phyloP scores from a whole-genome alignment of 225 moss, liverwort and hornwort genomes.

The Climacium dendroides region DNA sequence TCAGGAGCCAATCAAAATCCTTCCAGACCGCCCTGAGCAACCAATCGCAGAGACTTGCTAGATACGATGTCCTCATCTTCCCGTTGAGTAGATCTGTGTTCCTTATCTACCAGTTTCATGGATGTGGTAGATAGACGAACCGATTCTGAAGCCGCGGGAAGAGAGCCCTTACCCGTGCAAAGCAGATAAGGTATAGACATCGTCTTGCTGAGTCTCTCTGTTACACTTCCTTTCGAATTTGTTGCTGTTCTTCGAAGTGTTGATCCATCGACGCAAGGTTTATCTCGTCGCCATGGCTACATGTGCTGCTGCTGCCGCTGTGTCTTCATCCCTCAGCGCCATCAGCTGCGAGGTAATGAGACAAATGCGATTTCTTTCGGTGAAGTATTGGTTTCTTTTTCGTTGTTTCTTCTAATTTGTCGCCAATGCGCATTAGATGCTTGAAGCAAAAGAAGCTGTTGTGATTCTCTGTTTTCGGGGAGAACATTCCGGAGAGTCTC shows the following conservation, averaged over 20 bases:
- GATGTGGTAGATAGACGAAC: fast-evolving
- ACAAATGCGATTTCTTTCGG: background rate
- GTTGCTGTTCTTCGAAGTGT: background rate
- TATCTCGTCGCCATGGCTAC: slow-evolving; percentile 20
- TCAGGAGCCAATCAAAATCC: background rate
- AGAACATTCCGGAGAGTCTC: background rate
- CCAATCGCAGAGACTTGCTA: background rate
- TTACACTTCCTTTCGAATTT: background rate
- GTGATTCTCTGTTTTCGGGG: background rate
- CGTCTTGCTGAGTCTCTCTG: background rate
- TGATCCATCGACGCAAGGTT: background rate
- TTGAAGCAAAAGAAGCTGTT: background rate
- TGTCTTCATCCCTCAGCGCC: slow-evolving; percentile 7
- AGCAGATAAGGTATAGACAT: slow-evolving; percentile 10
- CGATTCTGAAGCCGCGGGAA: background rate
- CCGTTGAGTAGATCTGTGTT: fast-evolving
- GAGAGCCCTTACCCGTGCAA: background rate
- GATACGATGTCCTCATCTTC: background rate
- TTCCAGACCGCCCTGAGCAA: background rate
- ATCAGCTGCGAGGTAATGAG: slow-evolving; percentile 20
- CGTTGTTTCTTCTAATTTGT: background rate
- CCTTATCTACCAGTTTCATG: background rate
- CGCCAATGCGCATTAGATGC: background rate
- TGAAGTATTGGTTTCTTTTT: background rate
- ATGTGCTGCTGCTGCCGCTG: slow-evolving; percentile 3